A percentile compares a stretch with the other conserved stretches of the same genome.
Conservation (phyloP, 176 grass and related monocot species). For the Themeda triandra region DNA sequence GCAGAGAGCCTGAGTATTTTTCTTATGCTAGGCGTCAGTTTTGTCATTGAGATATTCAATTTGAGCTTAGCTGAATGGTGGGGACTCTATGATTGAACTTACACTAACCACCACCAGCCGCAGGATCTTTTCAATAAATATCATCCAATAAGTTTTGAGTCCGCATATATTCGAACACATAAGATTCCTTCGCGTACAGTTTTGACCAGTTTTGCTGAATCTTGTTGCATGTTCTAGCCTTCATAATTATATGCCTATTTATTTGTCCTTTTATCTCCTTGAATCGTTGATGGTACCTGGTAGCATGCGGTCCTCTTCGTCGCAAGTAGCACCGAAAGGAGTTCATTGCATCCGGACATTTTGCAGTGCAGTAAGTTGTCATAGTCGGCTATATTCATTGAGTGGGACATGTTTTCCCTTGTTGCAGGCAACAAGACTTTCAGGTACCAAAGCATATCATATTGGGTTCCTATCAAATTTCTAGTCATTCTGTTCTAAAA, state of each 20-base stretch:
- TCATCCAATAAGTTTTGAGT: conserved; percentile 1
- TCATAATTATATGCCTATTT: not conserved
- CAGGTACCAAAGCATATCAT: not conserved
- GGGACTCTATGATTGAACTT: conserved; percentile 30
- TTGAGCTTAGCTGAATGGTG: conserved; percentile 16
- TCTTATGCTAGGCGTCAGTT: not conserved
- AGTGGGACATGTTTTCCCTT: not conserved
- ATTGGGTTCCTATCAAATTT: not conserved
- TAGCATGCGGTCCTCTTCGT: not conserved
- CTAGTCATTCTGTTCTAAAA: not conserved
- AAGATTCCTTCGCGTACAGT: not conserved
- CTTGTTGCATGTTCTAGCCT: conserved; percentile 2
- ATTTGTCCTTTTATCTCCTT: not conserved
- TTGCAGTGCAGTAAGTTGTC: not conserved
- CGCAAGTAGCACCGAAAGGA: not conserved
- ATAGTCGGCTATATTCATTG: not conserved
- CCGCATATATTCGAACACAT: conserved; percentile 1
- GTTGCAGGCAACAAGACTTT: not conserved
- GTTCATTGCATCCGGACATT: conserved; percentile 22
- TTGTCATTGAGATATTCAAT: conserved; percentile 1
- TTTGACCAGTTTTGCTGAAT: not conserved
- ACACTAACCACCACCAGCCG: not conserved
- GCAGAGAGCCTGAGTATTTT: not conserved
- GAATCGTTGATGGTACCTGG: not conserved
- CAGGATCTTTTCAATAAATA: conserved; percentile 6